Conservation (phyloP, 179 eudicot species). For the Nepenthes alata region DNA sequence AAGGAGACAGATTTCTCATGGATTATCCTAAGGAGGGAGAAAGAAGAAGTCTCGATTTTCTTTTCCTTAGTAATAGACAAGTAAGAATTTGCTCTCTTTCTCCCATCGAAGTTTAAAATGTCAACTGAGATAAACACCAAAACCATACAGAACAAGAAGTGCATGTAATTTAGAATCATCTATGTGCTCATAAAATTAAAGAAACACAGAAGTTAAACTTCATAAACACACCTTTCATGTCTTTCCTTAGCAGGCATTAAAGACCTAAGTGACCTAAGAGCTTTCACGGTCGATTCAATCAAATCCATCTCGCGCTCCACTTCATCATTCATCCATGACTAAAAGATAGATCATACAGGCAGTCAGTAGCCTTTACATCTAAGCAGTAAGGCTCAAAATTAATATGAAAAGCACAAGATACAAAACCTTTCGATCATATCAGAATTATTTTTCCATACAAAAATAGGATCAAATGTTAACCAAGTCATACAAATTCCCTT, state of each 20-base stretch:
- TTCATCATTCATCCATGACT: slow-evolving; percentile 57
- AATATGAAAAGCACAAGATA: not conserved
- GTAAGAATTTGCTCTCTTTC: too few relatives aligned
- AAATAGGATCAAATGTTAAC: too few relatives aligned
- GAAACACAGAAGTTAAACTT: not conserved
- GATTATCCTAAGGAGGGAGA: too few relatives aligned
- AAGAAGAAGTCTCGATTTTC: too few relatives aligned
- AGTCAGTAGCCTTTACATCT: not conserved
- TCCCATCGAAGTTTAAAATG: not conserved
- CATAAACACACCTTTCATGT: slow-evolving; percentile 41
- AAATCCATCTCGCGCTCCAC: slow-evolving; percentile 67
- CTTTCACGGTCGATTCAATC: slow-evolving; percentile 51
- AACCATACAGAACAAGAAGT: too few relatives aligned
- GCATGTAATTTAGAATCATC: not conserved
- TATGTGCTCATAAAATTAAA: not conserved
- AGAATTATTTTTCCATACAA: too few relatives aligned
- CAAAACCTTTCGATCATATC: too few relatives aligned
- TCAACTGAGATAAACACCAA: not conserved
- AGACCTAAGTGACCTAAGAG: slow-evolving; percentile 58
- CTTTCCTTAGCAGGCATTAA: slow-evolving; percentile 67
- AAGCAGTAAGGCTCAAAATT: not conserved
- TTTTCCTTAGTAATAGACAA: too few relatives aligned
- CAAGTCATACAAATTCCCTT: too few relatives aligned
- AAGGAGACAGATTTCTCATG: too few relatives aligned
- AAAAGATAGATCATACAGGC: slow-evolving; percentile 5